Evolutionary conservation across 1,139 yeast species (phyloP), one percentile per base, ranked within the genome.

Genomic region (Lodderomyces orthopsilosis): DNA sequence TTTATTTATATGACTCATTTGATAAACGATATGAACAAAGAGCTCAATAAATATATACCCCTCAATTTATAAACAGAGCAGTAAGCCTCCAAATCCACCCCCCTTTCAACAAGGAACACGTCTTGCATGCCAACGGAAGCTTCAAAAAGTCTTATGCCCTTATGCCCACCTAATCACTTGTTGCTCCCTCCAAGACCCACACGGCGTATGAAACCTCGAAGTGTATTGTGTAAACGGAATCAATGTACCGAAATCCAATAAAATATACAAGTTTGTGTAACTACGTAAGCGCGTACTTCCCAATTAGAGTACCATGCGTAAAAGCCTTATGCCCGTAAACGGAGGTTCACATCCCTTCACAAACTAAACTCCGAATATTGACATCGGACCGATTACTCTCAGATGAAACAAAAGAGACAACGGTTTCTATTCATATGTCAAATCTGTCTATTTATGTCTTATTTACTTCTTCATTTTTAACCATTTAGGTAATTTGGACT

Each of bases 401-500:
- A n/a, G n/a, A n/a, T n/a, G n/a, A n/a, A n/a, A n/a, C n/a, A n/a
- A n/a, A n/a, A n/a, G n/a, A n/a, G n/a, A n/a, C n/a, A n/a, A n/a
- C n/a, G n/a, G n/a, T n/a, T n/a, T n/a, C n/a, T n/a, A n/a, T n/a
- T n/a, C n/a, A n/a, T n/a, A n/a, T n/a, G n/a, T n/a, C n/a, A 21
- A 21, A 21, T 21, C 4, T 24, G 27, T 24, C 27, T 24, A 24
- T 24, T 12, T 10, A 24, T 18, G 6, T 37, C 22, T 23, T 14
- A 10, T 32, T 33, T 21, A 21, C 24, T 39, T 32, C n/a, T 43
- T 45, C 39, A 42, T 41, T 38, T 49, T 50, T 14, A 50, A 47
- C 53, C 53, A 50, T 41, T 46, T 49, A 6, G 53, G 52, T 6
- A 47, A 26, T 27, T 45, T 45, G 9, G 45, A 23, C 9, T 34